These are phyloP conservation scores for Corchorus olitorius DNA, from an alignment of 345 rosid species.

Conservation along the genomic window DNA sequence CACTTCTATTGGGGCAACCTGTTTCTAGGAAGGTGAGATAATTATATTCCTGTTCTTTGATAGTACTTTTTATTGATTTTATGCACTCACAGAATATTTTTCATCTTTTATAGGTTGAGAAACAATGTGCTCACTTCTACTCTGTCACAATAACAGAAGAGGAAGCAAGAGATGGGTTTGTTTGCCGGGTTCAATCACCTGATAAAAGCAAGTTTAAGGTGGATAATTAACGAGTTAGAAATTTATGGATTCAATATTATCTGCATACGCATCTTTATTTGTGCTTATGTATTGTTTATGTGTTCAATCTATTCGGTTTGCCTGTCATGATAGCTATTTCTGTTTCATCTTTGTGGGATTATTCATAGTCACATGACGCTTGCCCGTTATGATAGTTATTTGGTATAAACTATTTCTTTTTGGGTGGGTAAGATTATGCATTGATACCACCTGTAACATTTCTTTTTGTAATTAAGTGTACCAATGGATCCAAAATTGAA, in stretches of 20 bases:
- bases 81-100: constrained; percentile 28
- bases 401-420: too few species aligned
- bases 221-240: constrained; percentile 12
- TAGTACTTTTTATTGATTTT: constrained; percentile 21
- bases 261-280: background rate
- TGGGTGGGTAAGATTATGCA: too few species aligned
- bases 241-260: constrained; percentile 3
- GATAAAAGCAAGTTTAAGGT: constrained; percentile 99
- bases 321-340: too few species aligned
- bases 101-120: constrained; percentile 79
- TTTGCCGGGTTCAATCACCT: constrained; percentile 86
- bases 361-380: too few species aligned
- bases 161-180: constrained; percentile 87
- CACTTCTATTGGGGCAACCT: constrained; percentile 65
- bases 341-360: too few species aligned
- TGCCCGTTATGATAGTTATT: too few species aligned
- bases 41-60: constrained; percentile 17
- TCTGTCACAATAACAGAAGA: constrained; percentile 85
- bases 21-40: constrained; percentile 74
- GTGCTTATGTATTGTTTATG: too few species aligned
- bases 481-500: background rate
- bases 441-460: too few species aligned
- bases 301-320: too few species aligned
- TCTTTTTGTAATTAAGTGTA: background rate
- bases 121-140: constrained; percentile 98